phyloP scores from a whole-genome alignment of 2,329 filamentous ascomycete genomes.

The Aspergillus tanneri region DNA sequence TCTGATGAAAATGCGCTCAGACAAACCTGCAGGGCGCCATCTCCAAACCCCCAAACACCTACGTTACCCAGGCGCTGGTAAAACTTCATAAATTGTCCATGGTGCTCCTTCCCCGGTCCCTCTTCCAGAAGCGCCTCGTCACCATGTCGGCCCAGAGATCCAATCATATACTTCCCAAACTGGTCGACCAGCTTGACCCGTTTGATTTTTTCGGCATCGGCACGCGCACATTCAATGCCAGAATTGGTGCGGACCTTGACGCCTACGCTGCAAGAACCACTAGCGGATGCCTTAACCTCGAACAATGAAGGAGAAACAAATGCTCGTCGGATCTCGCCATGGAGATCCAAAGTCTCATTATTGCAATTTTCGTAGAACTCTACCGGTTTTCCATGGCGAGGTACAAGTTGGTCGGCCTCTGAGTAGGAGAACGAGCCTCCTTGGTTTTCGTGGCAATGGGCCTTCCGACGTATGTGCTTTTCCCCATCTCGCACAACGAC shows the following conservation, averaged over 20 bases:
- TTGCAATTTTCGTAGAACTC: conserved; percentile 51
- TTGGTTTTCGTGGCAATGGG: conserved; percentile 38
- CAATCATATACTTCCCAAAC: conserved; percentile 55
- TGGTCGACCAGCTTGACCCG: conserved; percentile 50
- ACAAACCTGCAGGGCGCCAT: conserved; percentile 48
- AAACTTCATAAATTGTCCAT: conserved; percentile 48
- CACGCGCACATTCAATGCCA: conserved; percentile 35
- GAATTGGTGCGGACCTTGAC: conserved; percentile 36
- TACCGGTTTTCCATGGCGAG: conserved; percentile 41
- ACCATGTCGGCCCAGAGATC: conserved; percentile 44
- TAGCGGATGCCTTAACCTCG: conserved; percentile 34
- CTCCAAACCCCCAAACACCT: conserved; percentile 54
- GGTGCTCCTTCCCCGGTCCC: conserved; percentile 25
- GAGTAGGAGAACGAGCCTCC: conserved; percentile 33
- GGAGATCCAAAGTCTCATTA: conserved; percentile 30
- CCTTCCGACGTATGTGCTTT: conserved; percentile 47
- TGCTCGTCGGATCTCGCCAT: conserved; percentile 41
- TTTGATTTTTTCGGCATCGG: conserved; percentile 49
- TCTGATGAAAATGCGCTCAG: conserved; percentile 3
- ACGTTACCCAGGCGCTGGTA: conserved; percentile 53
- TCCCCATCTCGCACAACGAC: conserved; percentile 49
- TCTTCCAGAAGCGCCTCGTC: conserved; percentile 35
- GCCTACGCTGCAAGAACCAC: conserved; percentile 22
- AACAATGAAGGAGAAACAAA: conserved; percentile 44
- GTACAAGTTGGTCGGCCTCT: conserved; percentile 47